Conservation (phyloP, 371 early-diverging fungal species). For the Capillidium rhysosporum region DNA sequence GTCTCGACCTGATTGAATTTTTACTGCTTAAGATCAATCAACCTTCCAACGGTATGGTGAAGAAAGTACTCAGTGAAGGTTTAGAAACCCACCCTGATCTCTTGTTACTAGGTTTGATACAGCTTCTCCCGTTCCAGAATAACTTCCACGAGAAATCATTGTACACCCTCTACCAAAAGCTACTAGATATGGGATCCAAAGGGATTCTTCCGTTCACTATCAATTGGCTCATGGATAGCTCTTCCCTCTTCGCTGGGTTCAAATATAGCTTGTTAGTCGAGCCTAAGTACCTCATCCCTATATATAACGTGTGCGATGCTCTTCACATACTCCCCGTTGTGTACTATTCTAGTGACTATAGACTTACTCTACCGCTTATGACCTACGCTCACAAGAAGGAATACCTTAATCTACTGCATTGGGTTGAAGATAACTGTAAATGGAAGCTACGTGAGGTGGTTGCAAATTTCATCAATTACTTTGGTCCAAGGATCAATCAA, state of each 20-base stretch:
- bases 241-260: neutral
- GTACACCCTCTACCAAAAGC: neutral
- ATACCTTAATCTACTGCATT: neutral
- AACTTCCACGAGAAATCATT: neutral
- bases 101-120: neutral
- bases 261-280: neutral
- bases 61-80: neutral
- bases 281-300: neutral
- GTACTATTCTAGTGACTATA: slow-evolving; percentile 3
- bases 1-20: neutral
- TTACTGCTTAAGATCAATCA: neutral
- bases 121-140: neutral
- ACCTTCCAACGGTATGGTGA: neutral
- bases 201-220: neutral
- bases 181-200: neutral
- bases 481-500: neutral
- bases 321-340: neutral
- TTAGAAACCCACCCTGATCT: slow-evolving; percentile 1
- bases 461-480: neutral
- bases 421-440: slow-evolving; percentile 3
- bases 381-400: neutral
- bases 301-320: neutral
- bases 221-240: slow-evolving; percentile 2
- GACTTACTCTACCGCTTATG: slow-evolving; percentile 1
- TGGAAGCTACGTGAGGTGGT: neutral